Base-by-base conservation (phyloP, 345 rosid genomes). In the Hibiscus syriacus region DNA sequence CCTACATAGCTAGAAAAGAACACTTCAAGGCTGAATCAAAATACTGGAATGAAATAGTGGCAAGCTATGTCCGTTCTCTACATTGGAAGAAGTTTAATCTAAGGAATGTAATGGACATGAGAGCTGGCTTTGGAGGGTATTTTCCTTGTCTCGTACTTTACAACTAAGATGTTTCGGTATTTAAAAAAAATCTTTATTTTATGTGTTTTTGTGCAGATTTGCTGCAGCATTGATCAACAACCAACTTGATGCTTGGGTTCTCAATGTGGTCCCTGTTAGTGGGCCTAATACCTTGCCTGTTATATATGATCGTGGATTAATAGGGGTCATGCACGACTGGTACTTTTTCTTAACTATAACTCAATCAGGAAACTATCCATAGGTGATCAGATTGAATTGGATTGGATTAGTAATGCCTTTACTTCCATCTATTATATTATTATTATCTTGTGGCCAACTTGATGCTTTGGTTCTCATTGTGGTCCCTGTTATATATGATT, bases 51-150 rank as follows among this genome's bases (percentile, higher is more conserved):
- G 97, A 88, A 71, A 92, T 79, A 72, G 79, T 94, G 70, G 77
- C 77, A 55, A 79, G 93, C 78, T 94, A 86, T 76, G 85, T 89
- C 23, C 85, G 89, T 30, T 86, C 79, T 69, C 81, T 89, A 68
- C 88, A 82, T 22, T 92, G 99, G 99, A 88, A 86, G 84, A 80
- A 86, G 75, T 69, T 83, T 62, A 89, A 80, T 69, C 74, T 91
- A n/a, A 84, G 98, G 89, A 94, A 94, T 76, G 92, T 94, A n/a
- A 26, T 94, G 86, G 99, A 94, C 83, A 92, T 94, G 98, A 91
- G 75, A 82, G 96, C 98, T 65, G 84, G 93, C 81, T 94, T 78
- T 82, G 99, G 98, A 82, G 97, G 99, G 97, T 91, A 87, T 25
- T 3, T 1, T 70, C 74, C 65, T 32, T 56, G 64, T 71, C 8